phyloP scores from a whole-genome alignment of 1,139 yeast genomes.

The Meyerozyma athensensis region DNA sequence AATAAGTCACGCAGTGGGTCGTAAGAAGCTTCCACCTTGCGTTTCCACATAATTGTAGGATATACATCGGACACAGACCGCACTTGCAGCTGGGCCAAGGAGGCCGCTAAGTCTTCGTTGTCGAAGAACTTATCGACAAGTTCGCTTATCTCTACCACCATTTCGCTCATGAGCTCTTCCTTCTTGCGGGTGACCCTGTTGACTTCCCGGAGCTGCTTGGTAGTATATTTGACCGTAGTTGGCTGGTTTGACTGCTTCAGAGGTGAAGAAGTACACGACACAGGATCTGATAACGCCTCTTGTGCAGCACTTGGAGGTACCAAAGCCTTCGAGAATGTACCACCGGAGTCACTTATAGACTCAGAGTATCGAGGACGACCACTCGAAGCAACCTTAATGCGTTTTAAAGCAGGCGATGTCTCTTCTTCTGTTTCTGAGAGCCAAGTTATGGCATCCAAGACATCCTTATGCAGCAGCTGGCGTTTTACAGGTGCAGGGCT shows the following conservation, averaged over 20 bases:
- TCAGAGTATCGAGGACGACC: neutral
- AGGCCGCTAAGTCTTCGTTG: conserved; percentile 10
- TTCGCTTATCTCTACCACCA: conserved; percentile 35
- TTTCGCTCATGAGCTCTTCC: conserved; percentile 47
- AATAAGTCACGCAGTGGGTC: conserved; percentile 44
- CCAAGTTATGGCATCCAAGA: conserved; percentile 23
- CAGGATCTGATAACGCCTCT: conserved; percentile 9
- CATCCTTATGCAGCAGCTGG: conserved; percentile 6
- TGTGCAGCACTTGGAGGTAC: conserved; percentile 9
- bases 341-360: conserved; percentile 7
- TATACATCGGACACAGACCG: conserved; percentile 13
- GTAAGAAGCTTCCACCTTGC: conserved; percentile 36
- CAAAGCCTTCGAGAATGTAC: conserved; percentile 8
- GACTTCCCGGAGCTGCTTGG: conserved; percentile 40
- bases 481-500: conserved; percentile 11
- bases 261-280: conserved; percentile 5
- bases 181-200: conserved; percentile 47
- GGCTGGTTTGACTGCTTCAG: conserved; percentile 6
- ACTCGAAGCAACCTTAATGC: neutral
- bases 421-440: conserved; percentile 23
- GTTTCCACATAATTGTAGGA: conserved; percentile 34
- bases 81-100: conserved; percentile 12
- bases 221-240: conserved; percentile 12
- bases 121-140: conserved; percentile 9
- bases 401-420: conserved; percentile 5